A percentile compares a stretch with the other conserved stretches of the same genome.
phyloP scores from a whole-genome alignment of 148 eudicot species.

The Mesembryanthemum crystallinum region DNA sequence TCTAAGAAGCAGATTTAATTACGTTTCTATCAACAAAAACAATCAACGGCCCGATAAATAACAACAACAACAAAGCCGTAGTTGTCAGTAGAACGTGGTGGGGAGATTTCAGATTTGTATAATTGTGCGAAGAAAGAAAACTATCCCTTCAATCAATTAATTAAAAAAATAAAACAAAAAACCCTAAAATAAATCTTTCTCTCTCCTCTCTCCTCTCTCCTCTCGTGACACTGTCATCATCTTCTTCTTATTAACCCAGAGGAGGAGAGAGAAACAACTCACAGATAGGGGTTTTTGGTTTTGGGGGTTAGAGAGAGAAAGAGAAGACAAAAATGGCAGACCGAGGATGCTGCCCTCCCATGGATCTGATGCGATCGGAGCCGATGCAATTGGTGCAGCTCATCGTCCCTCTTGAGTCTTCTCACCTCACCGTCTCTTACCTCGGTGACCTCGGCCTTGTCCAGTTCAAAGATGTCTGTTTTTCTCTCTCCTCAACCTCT shows the following conservation, averaged over 20 bases:
- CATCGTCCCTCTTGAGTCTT: constrained; percentile 48
- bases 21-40: not conserved
- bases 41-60: not conserved
- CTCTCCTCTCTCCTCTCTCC: not conserved
- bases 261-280: not conserved
- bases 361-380: constrained; percentile 60
- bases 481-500: not conserved
- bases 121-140: too few relatives aligned
- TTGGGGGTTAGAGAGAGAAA: constrained; percentile 16
- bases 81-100: constrained; percentile 19
- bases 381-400: constrained; percentile 56
- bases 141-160: too few relatives aligned
- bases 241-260: constrained; percentile 1
- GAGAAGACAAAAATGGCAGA: not conserved
- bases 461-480: constrained; percentile 50
- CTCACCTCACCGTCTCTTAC: constrained; percentile 48
- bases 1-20: not conserved
- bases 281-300: too few relatives aligned
- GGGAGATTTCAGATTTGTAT: not conserved
- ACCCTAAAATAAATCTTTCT: not conserved
- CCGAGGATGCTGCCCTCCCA: constrained; percentile 46
- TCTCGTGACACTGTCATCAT: constrained; percentile 18
- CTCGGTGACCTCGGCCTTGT: constrained; percentile 51
- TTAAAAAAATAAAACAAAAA: not conserved
- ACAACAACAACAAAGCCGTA: not conserved